Evolutionary conservation across 2,329 filamentous ascomycete genomes (phyloP), one percentile per base, ranked within the genome.

Genomic region (Neocatenulostroma microsporum): DNA sequence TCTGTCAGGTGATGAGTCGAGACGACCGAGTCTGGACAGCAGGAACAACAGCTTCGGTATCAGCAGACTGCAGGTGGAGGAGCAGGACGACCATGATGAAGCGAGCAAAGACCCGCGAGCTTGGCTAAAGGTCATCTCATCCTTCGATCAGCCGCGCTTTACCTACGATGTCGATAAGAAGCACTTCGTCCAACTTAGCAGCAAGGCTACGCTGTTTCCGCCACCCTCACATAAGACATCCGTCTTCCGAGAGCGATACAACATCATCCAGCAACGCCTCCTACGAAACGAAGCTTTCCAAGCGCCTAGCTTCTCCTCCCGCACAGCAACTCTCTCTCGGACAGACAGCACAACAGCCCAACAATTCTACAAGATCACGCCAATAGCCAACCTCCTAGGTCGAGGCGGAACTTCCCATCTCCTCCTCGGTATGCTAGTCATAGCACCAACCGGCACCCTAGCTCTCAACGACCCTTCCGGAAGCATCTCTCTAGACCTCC

Each of bases 211-310:
- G 0, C 52, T 64, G 7, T 65, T 98, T 45, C 86, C 93, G 0
- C 68, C 76, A 7, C 78, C 86, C 12, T 76, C 79, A 5, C 82
- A 88, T 54, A 94, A 94, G 61, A 94, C 86, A 2, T 70, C 78
- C 3, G 68, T 91, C 29, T 95, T 95, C 63, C 78, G 87, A 47
- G 88, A 95, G 58, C 76, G 88, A 45, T 96, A 93, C 60, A 83
- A 94, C 51, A 74, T 96, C 37, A 82, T 96, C 34, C 84, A 95
- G 58, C 89, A 96, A 60, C 80, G 91, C 13, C 74, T 96, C 13
- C 74, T 96, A 26, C 81, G 91, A 32, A 95, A 95, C 56, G 87
- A 95, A 61, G 80, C 84, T 14, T 98, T 98, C 51, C 88, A 95
- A 58, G 78, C 78, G 14, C 86, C 87, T 1, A 72, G 82, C 14